A percentile compares a stretch with the other conserved stretches of the same genome.
phyloP scores from a whole-genome alignment of 1,284 basidiomycete genomes.

The Chondrostereum purpureum region DNA sequence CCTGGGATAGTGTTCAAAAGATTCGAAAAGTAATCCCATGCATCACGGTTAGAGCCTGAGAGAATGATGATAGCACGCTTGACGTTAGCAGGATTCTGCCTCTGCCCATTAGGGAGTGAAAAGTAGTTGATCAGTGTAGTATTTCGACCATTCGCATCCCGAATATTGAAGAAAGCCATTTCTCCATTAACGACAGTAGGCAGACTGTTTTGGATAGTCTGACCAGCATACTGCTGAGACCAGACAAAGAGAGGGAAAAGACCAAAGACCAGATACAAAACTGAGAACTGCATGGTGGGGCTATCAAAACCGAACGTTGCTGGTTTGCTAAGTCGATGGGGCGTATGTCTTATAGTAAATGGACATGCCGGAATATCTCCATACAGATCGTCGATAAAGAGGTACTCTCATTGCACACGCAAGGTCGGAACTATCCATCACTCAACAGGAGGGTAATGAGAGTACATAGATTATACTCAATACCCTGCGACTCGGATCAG shows the following conservation, averaged over 20 bases:
- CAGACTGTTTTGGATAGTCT: slow-evolving; percentile 1
- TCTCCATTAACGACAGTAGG: slow-evolving; percentile 1
- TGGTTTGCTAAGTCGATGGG: not conserved
- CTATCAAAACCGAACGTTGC: not conserved
- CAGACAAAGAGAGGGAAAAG: not conserved
- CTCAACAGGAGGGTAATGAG: too few relatives aligned
- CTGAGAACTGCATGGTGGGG: not conserved
- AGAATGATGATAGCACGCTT: not conserved
- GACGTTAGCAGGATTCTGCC: slow-evolving; percentile 1
- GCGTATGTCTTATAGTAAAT: not conserved
- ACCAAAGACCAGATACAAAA: not conserved
- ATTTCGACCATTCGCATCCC: slow-evolving; percentile 2
- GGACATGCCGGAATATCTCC: not conserved
- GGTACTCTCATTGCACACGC: not conserved
- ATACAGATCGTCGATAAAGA: not conserved
- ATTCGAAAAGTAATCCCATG: not conserved
- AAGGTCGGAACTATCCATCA: not conserved
- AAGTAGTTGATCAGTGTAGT: slow-evolving; percentile 9
- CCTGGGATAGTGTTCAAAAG: not conserved
- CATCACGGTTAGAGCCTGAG: not conserved
- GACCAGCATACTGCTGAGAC: slow-evolving; percentile 6
- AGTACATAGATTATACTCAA: not conserved
- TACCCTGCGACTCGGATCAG: not conserved
- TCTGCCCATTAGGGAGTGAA: slow-evolving; percentile 2
- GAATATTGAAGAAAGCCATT: slow-evolving; percentile 8